A percentile compares a stretch with the other conserved stretches of the same genome.
Conservation (phyloP, 2,329 filamentous ascomycete species). For the Penicillium frequentans region DNA sequence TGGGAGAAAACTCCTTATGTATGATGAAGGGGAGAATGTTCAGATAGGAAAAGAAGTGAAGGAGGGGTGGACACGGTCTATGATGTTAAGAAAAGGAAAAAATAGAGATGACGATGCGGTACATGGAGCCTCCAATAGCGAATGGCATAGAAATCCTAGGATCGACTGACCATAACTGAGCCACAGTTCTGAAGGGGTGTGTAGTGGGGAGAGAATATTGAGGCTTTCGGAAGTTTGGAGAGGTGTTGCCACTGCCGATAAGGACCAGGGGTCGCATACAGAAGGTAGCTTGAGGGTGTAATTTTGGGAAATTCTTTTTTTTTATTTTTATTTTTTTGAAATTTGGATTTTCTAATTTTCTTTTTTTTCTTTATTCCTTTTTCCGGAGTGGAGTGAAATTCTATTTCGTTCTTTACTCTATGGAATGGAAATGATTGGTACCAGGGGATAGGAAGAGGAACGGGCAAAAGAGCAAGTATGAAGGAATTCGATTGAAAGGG, state of each 20-base stretch:
- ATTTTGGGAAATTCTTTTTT: not conserved
- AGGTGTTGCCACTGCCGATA: conserved; percentile 22
- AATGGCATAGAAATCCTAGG: conserved; percentile 11
- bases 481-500: conserved; percentile 4
- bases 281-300: not conserved
- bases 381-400: not conserved
- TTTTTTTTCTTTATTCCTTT: not conserved
- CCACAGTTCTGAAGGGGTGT: conserved; percentile 14
- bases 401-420: not conserved
- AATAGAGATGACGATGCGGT: conserved; percentile 17
- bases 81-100: conserved; percentile 24
- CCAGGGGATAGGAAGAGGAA: conserved; percentile 4
- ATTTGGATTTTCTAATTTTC: not conserved
- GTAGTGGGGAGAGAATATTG: not conserved
- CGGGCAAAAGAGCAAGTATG: conserved; percentile 14
- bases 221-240: conserved; percentile 14
- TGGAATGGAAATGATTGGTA: conserved; percentile 22
- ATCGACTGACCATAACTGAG: conserved; percentile 17
- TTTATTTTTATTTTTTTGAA: no score
- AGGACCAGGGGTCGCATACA: conserved; percentile 12
- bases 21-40: conserved; percentile 12
- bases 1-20: conserved; percentile 8
- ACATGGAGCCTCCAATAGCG: conserved; percentile 23
- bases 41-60: conserved; percentile 17
- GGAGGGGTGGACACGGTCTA: conserved; percentile 19